Conservation (phyloP, 495 filamentous ascomycete species). For the Pseudotulostoma volvatum region DNA sequence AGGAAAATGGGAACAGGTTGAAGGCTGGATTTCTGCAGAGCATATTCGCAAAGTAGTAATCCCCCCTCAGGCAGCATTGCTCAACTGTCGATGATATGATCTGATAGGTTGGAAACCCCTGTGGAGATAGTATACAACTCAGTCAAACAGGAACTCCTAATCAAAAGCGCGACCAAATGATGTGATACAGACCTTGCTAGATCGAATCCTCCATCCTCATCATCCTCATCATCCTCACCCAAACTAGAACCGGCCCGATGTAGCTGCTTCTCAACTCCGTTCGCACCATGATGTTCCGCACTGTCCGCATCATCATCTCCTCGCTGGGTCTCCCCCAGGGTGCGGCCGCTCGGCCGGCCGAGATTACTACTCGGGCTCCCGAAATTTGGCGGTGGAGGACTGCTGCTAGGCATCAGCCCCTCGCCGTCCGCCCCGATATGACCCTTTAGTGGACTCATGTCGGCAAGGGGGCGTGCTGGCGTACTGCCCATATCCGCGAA, state of each 20-base stretch:
- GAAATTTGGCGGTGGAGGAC: conserved; percentile 36
- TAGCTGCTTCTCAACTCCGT: not conserved
- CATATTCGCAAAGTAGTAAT: too few species aligned
- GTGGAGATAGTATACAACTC: conserved; percentile 11
- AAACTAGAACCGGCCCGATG: conserved; percentile 4
- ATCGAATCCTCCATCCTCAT: conserved; percentile 46
- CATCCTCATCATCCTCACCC: conserved; percentile 31
- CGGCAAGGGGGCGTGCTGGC: conserved; percentile 46
- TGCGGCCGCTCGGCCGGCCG: conserved; percentile 21
- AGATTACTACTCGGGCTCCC: conserved; percentile 34
- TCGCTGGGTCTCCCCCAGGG: conserved; percentile 23
- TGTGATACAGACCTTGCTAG: conserved; percentile 41
- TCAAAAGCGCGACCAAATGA: too few species aligned
- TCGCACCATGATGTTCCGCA: conserved; percentile 1
- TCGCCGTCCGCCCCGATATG: conserved; percentile 27
- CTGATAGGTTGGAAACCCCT: conserved; percentile 61
- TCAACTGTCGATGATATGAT: conserved; percentile 42
- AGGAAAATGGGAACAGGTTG: too few species aligned
- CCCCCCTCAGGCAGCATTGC: conserved; percentile 28
- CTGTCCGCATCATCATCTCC: conserved; percentile 10
- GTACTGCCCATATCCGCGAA: conserved; percentile 58
- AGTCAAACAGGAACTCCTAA: conserved; percentile 5
- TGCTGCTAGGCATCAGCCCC: conserved; percentile 48
- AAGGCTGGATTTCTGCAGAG: too few species aligned
- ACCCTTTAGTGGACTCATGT: conserved; percentile 44